A percentile compares a stretch with the other conserved stretches of the same genome.
Conservation (phyloP, 2,329 filamentous ascomycete genomes). For the Xylaria hypoxylon region DNA sequence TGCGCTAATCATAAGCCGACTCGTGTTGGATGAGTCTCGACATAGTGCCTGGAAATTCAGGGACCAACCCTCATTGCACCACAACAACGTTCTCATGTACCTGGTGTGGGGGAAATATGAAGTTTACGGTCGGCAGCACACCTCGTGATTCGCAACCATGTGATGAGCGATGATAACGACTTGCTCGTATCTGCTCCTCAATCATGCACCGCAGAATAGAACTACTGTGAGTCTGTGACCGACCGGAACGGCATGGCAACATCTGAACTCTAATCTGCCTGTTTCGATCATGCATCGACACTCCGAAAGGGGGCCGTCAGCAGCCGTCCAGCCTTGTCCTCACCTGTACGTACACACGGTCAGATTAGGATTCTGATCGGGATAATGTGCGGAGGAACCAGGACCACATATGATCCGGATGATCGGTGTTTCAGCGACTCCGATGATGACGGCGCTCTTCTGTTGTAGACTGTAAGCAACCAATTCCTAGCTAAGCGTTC, state of each 20-base stretch:
- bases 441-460: slow-evolving; percentile 12
- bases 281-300: slow-evolving; percentile 18
- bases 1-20: neutral
- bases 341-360: neutral
- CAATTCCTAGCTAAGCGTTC: neutral
- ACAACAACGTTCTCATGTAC: neutral
- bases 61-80: neutral
- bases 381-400: neutral
- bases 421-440: slow-evolving; percentile 2
- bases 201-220: neutral
- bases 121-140: slow-evolving; percentile 1
- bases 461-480: too few relatives aligned
- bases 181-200: neutral
- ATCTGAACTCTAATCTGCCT: slow-evolving; percentile 2
- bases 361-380: neutral
- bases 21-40: neutral
- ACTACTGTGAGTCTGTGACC: neutral
- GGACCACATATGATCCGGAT: neutral
- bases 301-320: slow-evolving; percentile 1
- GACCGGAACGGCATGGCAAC: neutral
- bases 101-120: neutral
- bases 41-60: neutral
- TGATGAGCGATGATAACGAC: neutral
- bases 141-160: neutral
- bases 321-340: slow-evolving; percentile 20